These are phyloP conservation scores for Sarcodon sp. DNA, from an alignment of 768 basidiomycete species.

Conservation along the genomic window DNA sequence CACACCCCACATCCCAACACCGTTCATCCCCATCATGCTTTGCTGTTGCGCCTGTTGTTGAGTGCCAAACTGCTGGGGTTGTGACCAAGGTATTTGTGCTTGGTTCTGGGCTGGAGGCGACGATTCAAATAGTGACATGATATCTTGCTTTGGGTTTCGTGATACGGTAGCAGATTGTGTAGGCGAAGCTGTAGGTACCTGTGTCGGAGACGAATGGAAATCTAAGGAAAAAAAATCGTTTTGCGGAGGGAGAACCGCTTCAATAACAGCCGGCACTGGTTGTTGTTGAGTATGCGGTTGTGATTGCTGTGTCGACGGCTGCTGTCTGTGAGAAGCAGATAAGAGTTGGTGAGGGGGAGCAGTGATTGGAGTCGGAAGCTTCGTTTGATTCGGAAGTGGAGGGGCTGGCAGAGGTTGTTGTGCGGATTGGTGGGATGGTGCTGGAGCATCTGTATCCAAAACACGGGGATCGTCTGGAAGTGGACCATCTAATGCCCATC, in stretches of 20 bases:
- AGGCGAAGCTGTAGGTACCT: slow-evolving; percentile 13
- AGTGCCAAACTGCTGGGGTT: slow-evolving; percentile 3
- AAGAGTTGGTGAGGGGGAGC: background rate
- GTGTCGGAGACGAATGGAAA: slow-evolving; percentile 52
- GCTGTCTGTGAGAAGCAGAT: slow-evolving; percentile 1
- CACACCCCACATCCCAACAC: slow-evolving; percentile 52
- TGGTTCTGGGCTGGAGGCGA: slow-evolving; percentile 25
- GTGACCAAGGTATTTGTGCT: slow-evolving; percentile 6
- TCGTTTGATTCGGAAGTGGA: slow-evolving; percentile 2
- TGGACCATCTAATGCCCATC: slow-evolving; percentile 92
- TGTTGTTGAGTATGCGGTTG: slow-evolving; percentile 7
- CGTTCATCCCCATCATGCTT: slow-evolving; percentile 37
- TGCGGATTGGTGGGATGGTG: slow-evolving; percentile 8
- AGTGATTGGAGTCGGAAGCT: slow-evolving; percentile 4
- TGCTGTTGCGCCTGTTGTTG: slow-evolving; percentile 13
- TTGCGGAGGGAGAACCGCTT: slow-evolving; percentile 20
- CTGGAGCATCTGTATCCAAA: slow-evolving; percentile 36
- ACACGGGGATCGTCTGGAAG: slow-evolving; percentile 71
- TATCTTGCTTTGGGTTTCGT: slow-evolving; percentile 77
- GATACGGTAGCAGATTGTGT: slow-evolving; percentile 22
- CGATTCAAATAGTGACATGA: slow-evolving; percentile 56
- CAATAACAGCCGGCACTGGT: slow-evolving; percentile 12
- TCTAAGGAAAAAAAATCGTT: slow-evolving; percentile 79
- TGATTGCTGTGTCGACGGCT: background rate
- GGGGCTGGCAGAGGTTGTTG: slow-evolving; percentile 5